Base-by-base conservation (phyloP, 768 basidiomycete genomes). In the Leccinum truebloodii region DNA sequence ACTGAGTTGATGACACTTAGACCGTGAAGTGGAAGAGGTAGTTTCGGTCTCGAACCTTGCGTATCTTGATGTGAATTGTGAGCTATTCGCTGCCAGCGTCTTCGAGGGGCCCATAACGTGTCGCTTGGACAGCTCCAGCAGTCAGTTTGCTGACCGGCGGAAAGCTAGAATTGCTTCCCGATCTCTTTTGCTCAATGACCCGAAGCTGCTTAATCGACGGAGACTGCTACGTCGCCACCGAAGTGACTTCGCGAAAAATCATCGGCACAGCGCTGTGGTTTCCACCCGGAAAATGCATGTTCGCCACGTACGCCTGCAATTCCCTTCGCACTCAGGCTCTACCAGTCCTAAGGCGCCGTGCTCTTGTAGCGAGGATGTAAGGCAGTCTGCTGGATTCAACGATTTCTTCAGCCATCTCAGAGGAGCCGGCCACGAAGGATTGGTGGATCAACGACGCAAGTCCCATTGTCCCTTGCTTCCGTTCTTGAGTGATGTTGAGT, bases 241-340 rank as follows among this genome's bases (percentile, higher is more conserved):
- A 57, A 18, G 16, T 12, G 32, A 9, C 55, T 32, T 51, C 59
- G 8, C 30, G n/a, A 18, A 60, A 57, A 49, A 57, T 60, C 8
- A 13, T 60, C 16, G 59, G 59, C 12, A 51, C 22, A 7, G 54
- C 59, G 20, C 34, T 60, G 14, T 60, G 59, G 59, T 57, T 57
- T 41, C 59, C 59, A 0, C 59, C 59, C 0, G 59, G 59, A 13
- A 60, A 51, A 51, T 28, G 13, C 6, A 16, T 60, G 28, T 60
- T 55, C 30, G 26, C 35, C 6, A 60, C 49, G 59, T 57, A 32
- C 3, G 49, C 51, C 49, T 1, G 28, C 28, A 3, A 16, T 37
- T 41, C 26, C 18, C 10, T 20, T 16, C 22, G 4, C 18, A 26
- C 22, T 26, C 24, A 26, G 24, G 24, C 24, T 37, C 10, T 18